These are phyloP conservation scores for Nakaseomyces nivariensis DNA, from an alignment of 1,139 yeast species.

Conservation along the genomic window DNA sequence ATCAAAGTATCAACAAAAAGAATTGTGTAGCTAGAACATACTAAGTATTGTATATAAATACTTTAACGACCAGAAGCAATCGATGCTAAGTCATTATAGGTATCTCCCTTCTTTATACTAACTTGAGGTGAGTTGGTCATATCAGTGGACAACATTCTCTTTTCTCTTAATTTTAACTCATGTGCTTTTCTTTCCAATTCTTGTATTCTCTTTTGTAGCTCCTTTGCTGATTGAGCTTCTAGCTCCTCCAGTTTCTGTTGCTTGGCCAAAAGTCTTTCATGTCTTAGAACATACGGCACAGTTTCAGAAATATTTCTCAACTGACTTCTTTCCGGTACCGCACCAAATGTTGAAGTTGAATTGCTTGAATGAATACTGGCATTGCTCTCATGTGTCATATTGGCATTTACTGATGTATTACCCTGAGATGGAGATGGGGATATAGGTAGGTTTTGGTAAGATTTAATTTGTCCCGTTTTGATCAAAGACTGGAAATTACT, in stretches of 20 bases:
- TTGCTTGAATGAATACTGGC: slow-evolving; percentile 48
- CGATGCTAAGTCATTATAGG: slow-evolving; percentile 46
- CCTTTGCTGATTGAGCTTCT: slow-evolving; percentile 69
- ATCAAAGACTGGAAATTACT: slow-evolving; percentile 29
- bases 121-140: slow-evolving; percentile 8
- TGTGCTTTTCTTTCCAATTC: slow-evolving; percentile 68
- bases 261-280: slow-evolving; percentile 62
- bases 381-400: slow-evolving; percentile 33
- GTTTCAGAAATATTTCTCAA: slow-evolving; percentile 71
- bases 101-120: slow-evolving; percentile 40
- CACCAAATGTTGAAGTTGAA: slow-evolving; percentile 25
- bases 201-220: slow-evolving; percentile 62
- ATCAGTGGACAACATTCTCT: slow-evolving; percentile 28
- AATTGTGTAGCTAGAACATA: background rate
- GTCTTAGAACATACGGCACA: slow-evolving; percentile 69
- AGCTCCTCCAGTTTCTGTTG: slow-evolving; percentile 70
- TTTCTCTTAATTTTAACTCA: slow-evolving; percentile 59
- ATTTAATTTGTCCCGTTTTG: slow-evolving; percentile 28
- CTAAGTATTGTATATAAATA: background rate
- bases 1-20: background rate
- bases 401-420: slow-evolving; percentile 7
- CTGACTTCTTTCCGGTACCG: slow-evolving; percentile 51
- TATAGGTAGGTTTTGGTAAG: slow-evolving; percentile 23
- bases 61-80: slow-evolving; percentile 25
- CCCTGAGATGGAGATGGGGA: background rate